phyloP scores from a whole-genome alignment of 1,284 basidiomycete genomes.

The Ustilago esculenta region DNA sequence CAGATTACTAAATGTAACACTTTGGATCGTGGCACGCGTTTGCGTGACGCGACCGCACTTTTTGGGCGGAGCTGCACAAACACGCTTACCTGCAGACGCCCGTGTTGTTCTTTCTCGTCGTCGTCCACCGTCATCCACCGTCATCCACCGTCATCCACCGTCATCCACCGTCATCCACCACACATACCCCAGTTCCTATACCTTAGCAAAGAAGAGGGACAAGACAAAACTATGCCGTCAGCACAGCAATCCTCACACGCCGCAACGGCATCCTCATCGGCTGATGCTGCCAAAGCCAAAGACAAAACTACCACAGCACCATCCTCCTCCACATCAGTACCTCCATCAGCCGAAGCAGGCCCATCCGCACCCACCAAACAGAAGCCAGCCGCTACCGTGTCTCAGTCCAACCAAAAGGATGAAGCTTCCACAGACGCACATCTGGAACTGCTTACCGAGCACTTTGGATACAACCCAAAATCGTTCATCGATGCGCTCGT shows the following conservation, averaged over 20 bases:
- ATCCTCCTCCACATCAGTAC: slow-evolving; percentile 2
- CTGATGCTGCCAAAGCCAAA: not conserved
- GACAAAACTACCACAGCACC: slow-evolving; percentile 5
- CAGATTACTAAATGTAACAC: slow-evolving; percentile 7
- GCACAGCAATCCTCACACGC: slow-evolving; percentile 21
- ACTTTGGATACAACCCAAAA: slow-evolving; percentile 64
- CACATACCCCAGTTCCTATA: not conserved
- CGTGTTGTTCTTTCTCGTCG: slow-evolving; percentile 17
- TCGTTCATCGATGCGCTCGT: slow-evolving; percentile 62
- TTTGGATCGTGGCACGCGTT: slow-evolving; percentile 18
- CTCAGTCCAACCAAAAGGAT: slow-evolving; percentile 19
- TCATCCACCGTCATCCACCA: slow-evolving; percentile 1
- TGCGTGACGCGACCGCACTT: slow-evolving; percentile 21
- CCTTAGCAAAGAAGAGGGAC: not conserved
- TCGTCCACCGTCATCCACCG: not conserved
- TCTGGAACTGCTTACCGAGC: slow-evolving; percentile 62
- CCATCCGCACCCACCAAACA: slow-evolving; percentile 5
- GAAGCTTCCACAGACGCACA: slow-evolving; percentile 52
- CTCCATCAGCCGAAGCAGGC: slow-evolving; percentile 18
- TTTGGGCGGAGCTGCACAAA: not conserved
- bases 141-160: not conserved
- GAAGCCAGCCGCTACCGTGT: not conserved
- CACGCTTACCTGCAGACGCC: not conserved
- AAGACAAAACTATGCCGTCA: slow-evolving; percentile 21
- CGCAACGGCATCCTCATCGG: slow-evolving; percentile 10